Evolutionary conservation across 768 basidiomycete species (phyloP).

Genomic region (Leccinum longicurvipes): DNA sequence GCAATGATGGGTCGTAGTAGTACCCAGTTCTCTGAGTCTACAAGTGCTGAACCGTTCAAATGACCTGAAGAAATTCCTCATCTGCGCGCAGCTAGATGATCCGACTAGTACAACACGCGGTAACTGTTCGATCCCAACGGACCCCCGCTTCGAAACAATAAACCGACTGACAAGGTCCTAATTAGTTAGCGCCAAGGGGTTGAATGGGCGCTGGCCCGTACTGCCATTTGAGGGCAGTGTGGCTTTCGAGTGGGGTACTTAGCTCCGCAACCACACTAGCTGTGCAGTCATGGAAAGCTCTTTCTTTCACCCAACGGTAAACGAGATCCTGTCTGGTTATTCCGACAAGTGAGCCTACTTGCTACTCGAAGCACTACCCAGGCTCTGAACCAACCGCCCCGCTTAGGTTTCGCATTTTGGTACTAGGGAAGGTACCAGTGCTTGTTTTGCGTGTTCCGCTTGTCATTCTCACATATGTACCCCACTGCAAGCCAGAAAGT

Average conservation of each 20-base stretch:
- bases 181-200: background rate
- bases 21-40: no score
- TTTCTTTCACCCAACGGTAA: background rate
- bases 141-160: no score
- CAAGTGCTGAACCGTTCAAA: background rate
- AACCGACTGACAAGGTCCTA: no score
- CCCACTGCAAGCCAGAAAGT: background rate
- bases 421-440: slow-evolving; percentile 5
- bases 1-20: no score
- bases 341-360: background rate
- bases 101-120: background rate
- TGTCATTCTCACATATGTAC: background rate
- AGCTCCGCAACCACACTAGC: background rate
- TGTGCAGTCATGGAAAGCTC: background rate
- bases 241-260: no score
- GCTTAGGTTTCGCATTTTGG: slow-evolving; percentile 2
- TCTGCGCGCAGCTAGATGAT: background rate
- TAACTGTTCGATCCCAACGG: background rate
- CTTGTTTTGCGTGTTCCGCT: background rate
- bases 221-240: background rate
- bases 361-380: background rate
- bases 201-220: background rate
- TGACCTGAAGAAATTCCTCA: background rate
- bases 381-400: background rate
- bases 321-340: background rate